Base-by-base conservation (phyloP, 2,329 filamentous ascomycete genomes). In the Pseudogymnoascus destructans region DNA sequence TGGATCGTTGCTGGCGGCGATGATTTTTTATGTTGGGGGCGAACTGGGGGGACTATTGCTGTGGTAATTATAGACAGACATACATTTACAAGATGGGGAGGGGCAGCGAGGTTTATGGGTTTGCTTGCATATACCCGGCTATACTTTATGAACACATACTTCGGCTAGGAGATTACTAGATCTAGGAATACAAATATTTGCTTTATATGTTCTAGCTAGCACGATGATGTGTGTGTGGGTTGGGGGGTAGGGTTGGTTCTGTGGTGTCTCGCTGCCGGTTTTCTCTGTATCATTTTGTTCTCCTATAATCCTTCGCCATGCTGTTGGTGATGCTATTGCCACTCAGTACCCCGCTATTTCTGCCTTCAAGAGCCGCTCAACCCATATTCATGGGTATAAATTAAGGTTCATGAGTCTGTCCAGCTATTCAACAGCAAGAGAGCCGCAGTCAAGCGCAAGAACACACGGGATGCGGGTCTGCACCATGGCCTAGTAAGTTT, bases 61-160 rank as follows among this genome's bases (percentile, higher is more conserved):
- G 38, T 23, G 23, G 38, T 23, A 42, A 42, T 8, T 42, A 42
- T 42, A 42, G 38, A 42, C 8, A 40, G 15, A 36, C 5, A 36
- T n/a, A 17, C 13, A 35, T 38, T 42, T 42, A 42, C 8, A n/a
- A 42, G 38, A 23, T 23, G 38, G 11, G 19, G 11, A 5, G 10
- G 35, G 38, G 5, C 5, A 42, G 38, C 38, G 38, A 42, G 38
- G 38, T 42, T 19, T 42, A 42, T 42, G 38, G 38, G 19, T n/a
- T 42, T 42, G 38, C 38, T 42, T 42, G 38, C 38, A 42, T 42
- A 42, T 42, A 42, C 38, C 38, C 38, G 38, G 38, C 38, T 42
- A 23, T 42, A 42, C 38, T 42, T 42, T 42, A 23, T 13, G 38
- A 42, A 42, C 38, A 42, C 38, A 42, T 42, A 42, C 17, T 42